Conservation (phyloP, 345 rosid species). For the Jatropha curcas region DNA sequence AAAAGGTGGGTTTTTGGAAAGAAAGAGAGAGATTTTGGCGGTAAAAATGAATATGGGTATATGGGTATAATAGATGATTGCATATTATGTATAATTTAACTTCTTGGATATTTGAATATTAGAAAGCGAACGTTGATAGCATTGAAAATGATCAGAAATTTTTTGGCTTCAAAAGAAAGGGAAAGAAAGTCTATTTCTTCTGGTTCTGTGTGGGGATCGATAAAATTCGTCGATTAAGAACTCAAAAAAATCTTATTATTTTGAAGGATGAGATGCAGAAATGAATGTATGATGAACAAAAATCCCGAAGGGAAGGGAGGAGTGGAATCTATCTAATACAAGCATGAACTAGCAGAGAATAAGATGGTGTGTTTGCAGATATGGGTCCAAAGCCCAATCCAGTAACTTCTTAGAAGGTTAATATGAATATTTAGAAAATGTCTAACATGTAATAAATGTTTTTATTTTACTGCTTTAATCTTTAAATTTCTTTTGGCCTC, state of each 20-base stretch:
- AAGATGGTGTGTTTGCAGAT: too few relatives aligned
- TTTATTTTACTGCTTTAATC: too few relatives aligned
- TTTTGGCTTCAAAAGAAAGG: neutral
- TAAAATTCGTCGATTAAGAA: neutral
- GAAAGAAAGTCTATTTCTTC: neutral
- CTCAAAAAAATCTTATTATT: neutral
- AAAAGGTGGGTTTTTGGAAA: constrained; percentile 29
- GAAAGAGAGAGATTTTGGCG: constrained; percentile 26
- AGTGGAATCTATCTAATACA: too few relatives aligned
- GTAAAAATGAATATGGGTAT: constrained; percentile 31
- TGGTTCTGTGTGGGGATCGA: neutral
- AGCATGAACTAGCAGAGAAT: too few relatives aligned
- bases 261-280: neutral
- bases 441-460: too few relatives aligned
- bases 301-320: neutral
- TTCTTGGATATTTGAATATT: neutral
- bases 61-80: constrained; percentile 29
- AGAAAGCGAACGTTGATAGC: neutral
- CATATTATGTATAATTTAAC: constrained; percentile 23
- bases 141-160: neutral
- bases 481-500: too few relatives aligned
- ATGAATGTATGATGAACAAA: neutral
- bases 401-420: too few relatives aligned
- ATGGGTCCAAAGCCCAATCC: too few relatives aligned
- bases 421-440: too few relatives aligned